A percentile compares a stretch with the other conserved stretches of the same genome.
Conservation (phyloP, 257 asterid species). For the Solanum microdontum region DNA sequence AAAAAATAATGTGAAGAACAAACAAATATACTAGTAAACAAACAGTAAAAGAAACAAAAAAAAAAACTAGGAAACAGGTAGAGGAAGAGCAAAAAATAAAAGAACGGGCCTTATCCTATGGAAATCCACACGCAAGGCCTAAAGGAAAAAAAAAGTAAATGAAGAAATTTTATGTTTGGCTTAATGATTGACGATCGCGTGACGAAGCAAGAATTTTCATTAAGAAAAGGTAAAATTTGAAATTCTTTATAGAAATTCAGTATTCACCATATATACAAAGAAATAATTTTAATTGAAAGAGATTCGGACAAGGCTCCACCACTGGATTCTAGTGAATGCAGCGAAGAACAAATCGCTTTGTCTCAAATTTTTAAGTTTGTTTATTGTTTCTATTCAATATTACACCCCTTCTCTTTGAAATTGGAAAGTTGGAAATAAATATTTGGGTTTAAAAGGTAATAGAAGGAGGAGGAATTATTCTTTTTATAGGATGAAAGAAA, state of each 20-base stretch:
- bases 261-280: no score
- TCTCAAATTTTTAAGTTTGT: not conserved
- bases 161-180: not conserved
- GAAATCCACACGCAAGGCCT: not conserved
- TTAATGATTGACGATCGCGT: not conserved
- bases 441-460: not conserved
- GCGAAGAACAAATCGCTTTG: not conserved
- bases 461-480: not conserved
- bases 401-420: not conserved
- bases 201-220: not conserved
- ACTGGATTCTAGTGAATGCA: not conserved
- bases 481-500: not conserved
- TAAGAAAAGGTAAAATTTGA: no score
- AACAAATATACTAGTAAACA: not conserved
- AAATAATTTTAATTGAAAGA: not conserved
- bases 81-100: not conserved
- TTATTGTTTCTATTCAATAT: not conserved
- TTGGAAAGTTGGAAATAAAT: not conserved
- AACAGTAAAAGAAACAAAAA: no score
- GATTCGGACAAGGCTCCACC: not conserved
- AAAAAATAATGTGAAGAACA: not conserved
- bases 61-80: no score
- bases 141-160: not conserved
- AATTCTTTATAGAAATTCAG: no score
- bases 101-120: not conserved